phyloP scores from a whole-genome alignment of 2,329 filamentous ascomycete species.

The Pseudogymnoascus pannorum region DNA sequence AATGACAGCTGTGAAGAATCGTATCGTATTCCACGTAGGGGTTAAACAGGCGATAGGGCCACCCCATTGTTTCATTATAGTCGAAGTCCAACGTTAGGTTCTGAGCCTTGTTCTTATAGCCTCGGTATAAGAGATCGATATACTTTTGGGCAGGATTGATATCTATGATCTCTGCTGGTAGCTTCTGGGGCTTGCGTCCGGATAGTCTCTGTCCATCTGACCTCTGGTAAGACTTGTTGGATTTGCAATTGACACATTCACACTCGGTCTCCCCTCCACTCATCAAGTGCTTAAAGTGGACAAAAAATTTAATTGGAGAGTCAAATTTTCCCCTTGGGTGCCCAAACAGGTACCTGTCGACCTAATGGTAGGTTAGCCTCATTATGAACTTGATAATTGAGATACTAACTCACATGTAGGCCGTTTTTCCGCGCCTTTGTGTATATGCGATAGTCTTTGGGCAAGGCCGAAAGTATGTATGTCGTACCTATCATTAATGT shows the following conservation, averaged over 20 bases:
- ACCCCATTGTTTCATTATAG: not conserved
- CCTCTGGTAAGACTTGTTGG: not conserved
- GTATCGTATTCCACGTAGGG: not conserved
- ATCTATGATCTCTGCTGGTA: not conserved
- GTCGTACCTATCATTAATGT: not conserved
- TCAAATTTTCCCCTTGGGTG: conserved; percentile 10
- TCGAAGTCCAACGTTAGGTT: not conserved
- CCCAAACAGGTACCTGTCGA: conserved; percentile 12
- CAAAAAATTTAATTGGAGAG: conserved; percentile 11
- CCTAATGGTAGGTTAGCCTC: not conserved
- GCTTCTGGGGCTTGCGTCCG: not conserved
- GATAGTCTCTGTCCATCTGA: not conserved
- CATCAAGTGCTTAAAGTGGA: conserved; percentile 12
- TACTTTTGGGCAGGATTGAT: conserved; percentile 1
- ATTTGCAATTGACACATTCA: conserved; percentile 9
- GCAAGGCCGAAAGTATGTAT: not conserved
- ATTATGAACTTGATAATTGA: not conserved
- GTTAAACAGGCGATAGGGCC: conserved; percentile 5
- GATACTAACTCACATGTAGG: not conserved
- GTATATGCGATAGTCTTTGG: not conserved
- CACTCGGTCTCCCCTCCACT: conserved; percentile 1
- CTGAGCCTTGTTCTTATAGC: not conserved
- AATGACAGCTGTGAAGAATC: conserved; percentile 2
- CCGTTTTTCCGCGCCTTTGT: not conserved
- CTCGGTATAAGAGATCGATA: conserved; percentile 8